A percentile compares a stretch with the other conserved stretches of the same genome.
phyloP scores from a whole-genome alignment of 768 basidiomycete genomes.

The Suillus placidus region DNA sequence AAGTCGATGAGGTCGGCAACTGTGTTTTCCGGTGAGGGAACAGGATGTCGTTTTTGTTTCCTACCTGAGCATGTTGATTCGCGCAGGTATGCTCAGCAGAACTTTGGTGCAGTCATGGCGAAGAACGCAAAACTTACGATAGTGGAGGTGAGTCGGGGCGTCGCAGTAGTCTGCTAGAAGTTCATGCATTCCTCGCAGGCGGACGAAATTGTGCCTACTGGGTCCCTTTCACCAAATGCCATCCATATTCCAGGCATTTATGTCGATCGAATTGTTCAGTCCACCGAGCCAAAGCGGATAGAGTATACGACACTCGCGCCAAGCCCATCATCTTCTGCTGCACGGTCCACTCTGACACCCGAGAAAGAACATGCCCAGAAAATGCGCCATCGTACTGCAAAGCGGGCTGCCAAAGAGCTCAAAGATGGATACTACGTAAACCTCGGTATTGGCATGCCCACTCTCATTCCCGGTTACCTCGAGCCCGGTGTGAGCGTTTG shows the following conservation, averaged over 20 bases:
- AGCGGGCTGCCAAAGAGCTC: slow-evolving; percentile 86
- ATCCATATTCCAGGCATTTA: slow-evolving; percentile 87
- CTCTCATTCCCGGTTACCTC: slow-evolving; percentile 80
- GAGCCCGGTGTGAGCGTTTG: slow-evolving; percentile 78
- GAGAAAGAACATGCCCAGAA: slow-evolving; percentile 57
- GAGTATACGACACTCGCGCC: slow-evolving; percentile 73
- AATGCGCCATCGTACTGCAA: slow-evolving; percentile 75
- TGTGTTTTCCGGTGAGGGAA: slow-evolving; percentile 77
- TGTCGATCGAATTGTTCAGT: slow-evolving; percentile 84
- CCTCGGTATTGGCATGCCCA: slow-evolving; percentile 90
- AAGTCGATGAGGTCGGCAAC: slow-evolving; percentile 89
- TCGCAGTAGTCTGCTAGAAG: slow-evolving; percentile 14
- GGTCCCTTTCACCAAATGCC: slow-evolving; percentile 76
- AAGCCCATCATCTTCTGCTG: slow-evolving; percentile 35
- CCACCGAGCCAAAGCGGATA: slow-evolving; percentile 75
- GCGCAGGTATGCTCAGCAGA: slow-evolving; percentile 79
- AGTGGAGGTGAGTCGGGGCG: slow-evolving; percentile 61
- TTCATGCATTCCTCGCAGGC: slow-evolving; percentile 52
- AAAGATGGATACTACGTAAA: slow-evolving; percentile 89
- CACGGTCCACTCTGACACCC: slow-evolving; percentile 37
- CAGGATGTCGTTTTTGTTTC: neutral
- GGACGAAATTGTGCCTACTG: slow-evolving; percentile 85
- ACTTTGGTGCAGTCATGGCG: slow-evolving; percentile 87
- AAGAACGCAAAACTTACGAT: slow-evolving; percentile 88
- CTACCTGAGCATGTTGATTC: neutral